Evolutionary conservation across 495 filamentous ascomycete species (phyloP).

Genomic region (Daldinia childiae): DNA sequence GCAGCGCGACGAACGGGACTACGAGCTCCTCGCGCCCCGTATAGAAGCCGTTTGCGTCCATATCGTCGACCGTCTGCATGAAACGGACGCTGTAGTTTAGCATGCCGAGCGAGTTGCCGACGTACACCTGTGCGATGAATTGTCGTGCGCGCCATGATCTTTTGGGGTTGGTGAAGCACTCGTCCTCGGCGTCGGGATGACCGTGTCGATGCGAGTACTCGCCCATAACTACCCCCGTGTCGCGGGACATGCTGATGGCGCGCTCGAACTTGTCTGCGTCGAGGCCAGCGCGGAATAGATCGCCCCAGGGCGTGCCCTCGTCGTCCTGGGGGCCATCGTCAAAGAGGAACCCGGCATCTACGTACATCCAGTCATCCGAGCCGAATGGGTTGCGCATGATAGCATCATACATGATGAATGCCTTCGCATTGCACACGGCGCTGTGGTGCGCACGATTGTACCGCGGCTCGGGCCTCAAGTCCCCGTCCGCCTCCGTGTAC

Average conservation of each 20-base stretch:
- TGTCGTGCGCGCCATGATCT: slow-evolving; percentile 32
- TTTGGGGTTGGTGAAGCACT: slow-evolving; percentile 30
- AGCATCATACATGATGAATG: slow-evolving; percentile 42
- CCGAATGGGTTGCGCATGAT: slow-evolving; percentile 40
- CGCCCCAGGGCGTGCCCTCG: slow-evolving; percentile 27
- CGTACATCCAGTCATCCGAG: slow-evolving; percentile 35
- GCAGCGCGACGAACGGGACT: slow-evolving; percentile 36
- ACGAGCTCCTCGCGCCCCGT: slow-evolving; percentile 39
- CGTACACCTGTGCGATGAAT: slow-evolving; percentile 40
- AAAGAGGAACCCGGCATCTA: slow-evolving; percentile 37
- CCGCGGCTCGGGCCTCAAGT: slow-evolving; percentile 24
- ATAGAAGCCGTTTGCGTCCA: slow-evolving; percentile 39
- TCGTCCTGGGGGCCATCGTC: slow-evolving; percentile 33
- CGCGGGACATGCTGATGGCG: slow-evolving; percentile 27
- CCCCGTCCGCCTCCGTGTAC: slow-evolving; percentile 48
- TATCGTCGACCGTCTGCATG: slow-evolving; percentile 44
- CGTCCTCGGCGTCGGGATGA: slow-evolving; percentile 27
- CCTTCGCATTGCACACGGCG: slow-evolving; percentile 39
- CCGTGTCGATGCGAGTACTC: slow-evolving; percentile 35
- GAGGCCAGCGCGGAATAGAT: slow-evolving; percentile 28
- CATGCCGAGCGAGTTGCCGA: slow-evolving; percentile 38
- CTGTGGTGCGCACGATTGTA: slow-evolving; percentile 41
- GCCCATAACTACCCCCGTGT: slow-evolving; percentile 40
- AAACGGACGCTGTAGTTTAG: slow-evolving; percentile 40
- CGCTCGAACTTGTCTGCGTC: slow-evolving; percentile 31